Percentiles rank a stretch among this genome's conserved stretches.
Conservation (phyloP, 192 early-diverging fungal species). For the Backusella australiensis region DNA sequence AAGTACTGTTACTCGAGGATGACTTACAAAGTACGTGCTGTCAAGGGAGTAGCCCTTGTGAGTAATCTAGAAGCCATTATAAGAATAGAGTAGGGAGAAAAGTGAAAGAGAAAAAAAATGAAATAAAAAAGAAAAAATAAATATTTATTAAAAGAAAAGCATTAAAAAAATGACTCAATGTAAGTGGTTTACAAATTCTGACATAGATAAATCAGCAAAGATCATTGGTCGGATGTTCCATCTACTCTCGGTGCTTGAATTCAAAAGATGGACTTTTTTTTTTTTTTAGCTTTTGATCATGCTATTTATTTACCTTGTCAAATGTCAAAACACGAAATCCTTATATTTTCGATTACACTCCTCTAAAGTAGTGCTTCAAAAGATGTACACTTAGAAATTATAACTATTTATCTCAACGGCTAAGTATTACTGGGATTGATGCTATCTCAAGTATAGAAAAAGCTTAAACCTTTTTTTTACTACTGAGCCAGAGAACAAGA, state of each 20-base stretch:
- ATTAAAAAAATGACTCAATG: background rate
- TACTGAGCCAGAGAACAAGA: too few species aligned
- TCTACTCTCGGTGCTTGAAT: background rate
- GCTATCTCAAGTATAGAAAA: too few species aligned
- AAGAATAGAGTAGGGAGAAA: constrained; percentile 3
- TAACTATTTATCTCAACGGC: background rate
- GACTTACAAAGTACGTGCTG: constrained; percentile 18
- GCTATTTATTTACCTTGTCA: background rate
- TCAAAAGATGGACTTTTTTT: background rate
- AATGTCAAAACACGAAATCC: background rate
- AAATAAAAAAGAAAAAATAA: background rate
- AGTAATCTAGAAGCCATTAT: constrained; percentile 26
- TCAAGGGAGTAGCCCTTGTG: constrained; percentile 10
- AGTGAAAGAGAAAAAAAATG: background rate
- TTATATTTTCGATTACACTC: background rate
- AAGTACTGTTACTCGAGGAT: background rate
- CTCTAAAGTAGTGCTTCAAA: background rate
- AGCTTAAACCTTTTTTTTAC: too few species aligned
- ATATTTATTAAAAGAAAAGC: background rate
- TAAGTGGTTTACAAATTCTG: constrained; percentile 6
- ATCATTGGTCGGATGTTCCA: background rate
- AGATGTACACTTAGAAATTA: background rate
- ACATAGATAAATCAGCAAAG: background rate
- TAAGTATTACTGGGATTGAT: too few species aligned
- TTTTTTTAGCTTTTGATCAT: background rate